A percentile compares a stretch with the other conserved stretches of the same genome.
Conservation (phyloP, 1,284 basidiomycete genomes). For the Ustilago loliicola region DNA sequence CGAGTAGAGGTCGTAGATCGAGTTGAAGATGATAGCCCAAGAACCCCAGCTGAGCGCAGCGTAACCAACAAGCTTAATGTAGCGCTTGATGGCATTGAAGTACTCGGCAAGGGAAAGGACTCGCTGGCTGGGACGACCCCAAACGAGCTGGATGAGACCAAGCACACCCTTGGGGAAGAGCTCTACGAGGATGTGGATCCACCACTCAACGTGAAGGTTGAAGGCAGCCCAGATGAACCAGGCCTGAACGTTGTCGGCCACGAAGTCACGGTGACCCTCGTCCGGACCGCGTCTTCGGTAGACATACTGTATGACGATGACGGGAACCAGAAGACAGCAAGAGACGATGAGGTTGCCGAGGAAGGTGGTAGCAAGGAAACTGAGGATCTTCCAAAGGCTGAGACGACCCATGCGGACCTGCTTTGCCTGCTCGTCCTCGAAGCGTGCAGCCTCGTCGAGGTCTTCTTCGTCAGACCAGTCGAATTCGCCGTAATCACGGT, state of each 20-base stretch:
- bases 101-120: constrained; percentile 59
- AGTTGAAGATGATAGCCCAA: constrained; percentile 68
- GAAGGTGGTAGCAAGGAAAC: constrained; percentile 62
- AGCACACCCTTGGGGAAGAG: constrained; percentile 59
- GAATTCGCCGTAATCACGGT: constrained; percentile 61
- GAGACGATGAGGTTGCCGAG: constrained; percentile 66
- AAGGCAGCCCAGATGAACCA: constrained; percentile 69
- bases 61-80: constrained; percentile 64
- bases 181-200: constrained; percentile 65
- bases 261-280: constrained; percentile 48
- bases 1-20: constrained; percentile 61
- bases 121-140: constrained; percentile 61
- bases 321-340: constrained; percentile 54
- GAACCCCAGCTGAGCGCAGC: constrained; percentile 66
- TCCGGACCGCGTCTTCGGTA: constrained; percentile 50
- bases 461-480: constrained; percentile 68
- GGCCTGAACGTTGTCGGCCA: constrained; percentile 66
- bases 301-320: constrained; percentile 62
- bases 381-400: constrained; percentile 56
- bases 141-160: constrained; percentile 53
- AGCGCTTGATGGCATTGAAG: constrained; percentile 63
- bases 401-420: constrained; percentile 54
- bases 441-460: constrained; percentile 55
- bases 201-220: constrained; percentile 66
- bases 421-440: constrained; percentile 54